Conservation (phyloP, 2,329 filamentous ascomycete genomes). For the Diaporthe sp. region DNA sequence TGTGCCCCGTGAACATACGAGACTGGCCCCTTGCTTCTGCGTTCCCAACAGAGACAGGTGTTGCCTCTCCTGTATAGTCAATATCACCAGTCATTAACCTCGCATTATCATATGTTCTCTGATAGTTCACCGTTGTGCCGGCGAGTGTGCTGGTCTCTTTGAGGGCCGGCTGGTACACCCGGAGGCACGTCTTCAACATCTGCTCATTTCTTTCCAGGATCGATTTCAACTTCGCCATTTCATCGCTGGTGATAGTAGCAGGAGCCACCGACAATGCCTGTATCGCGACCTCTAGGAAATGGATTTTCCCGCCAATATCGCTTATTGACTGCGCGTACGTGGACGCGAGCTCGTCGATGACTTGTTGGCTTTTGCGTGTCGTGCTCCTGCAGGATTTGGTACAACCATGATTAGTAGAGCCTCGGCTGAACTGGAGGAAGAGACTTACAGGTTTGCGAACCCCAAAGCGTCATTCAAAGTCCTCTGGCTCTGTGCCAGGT, state of each 20-base stretch:
- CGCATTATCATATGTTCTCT: background rate
- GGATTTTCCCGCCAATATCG: background rate
- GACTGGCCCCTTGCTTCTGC: background rate
- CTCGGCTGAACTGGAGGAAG: too few species aligned
- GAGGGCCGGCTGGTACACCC: slow-evolving; percentile 14
- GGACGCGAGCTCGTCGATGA: slow-evolving; percentile 1
- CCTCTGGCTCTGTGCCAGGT: slow-evolving; percentile 23
- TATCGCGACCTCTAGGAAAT: background rate
- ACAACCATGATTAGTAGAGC: background rate
- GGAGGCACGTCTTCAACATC: background rate
- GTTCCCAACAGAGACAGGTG: background rate
- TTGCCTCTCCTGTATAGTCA: background rate
- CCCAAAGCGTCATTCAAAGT: slow-evolving; percentile 23
- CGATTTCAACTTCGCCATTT: background rate
- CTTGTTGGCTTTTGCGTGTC: background rate
- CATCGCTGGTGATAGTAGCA: background rate
- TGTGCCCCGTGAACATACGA: background rate
- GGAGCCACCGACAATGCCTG: background rate
- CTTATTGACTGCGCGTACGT: background rate
- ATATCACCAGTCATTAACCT: slow-evolving; percentile 11
- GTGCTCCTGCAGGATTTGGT: background rate
- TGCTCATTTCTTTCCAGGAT: background rate
- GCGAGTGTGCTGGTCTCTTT: background rate
- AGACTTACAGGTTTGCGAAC: slow-evolving; percentile 8
- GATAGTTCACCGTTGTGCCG: slow-evolving; percentile 3